Base-by-base conservation (phyloP, 2,329 filamentous ascomycete genomes). In the Diaporthe australafricana region DNA sequence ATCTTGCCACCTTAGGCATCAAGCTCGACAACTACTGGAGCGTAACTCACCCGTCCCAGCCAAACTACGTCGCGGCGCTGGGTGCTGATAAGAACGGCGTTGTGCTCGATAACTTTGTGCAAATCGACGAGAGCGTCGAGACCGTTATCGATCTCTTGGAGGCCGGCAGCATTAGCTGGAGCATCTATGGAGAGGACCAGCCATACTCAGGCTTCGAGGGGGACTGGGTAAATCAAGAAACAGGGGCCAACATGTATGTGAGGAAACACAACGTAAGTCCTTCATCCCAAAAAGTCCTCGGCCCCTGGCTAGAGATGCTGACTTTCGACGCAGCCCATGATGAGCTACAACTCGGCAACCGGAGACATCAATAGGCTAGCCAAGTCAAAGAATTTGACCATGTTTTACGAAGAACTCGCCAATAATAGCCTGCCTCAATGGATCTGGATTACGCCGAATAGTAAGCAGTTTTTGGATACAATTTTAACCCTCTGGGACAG, bases 61-160 rank as follows among this genome's bases (percentile, higher is more conserved):
- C 90, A 17, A 91, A 92, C 80, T 92, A 92, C 77, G 84, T 87
- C 45, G 88, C 88, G n/a, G 80, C 87, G 0, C 84, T 86, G 25
- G 87, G 85, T 27, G 90, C 88, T 66, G 86, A 88, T 77, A 87
- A 85, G 71, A 89, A 89, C 73, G 87, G 87, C 52, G 86, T 90
- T 81, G 80, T 71, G 75, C 85, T 87, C 74, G 89, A 91, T 76
- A 79, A 84, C 74, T 87, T 88, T 78, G 81, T 83, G 65, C 79
- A 80, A 25, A 79, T 87, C 45, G 81, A 81, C 4, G 75, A 76
- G 57, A 84, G 84, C 70, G 77, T 86, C 20, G 84, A 85, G 25
- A 85, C 84, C 8, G 81, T 88, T 56, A 84, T 85, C 2, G 87
- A 88, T 75, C 76, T 88, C 35, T 81, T 88, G 55, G 86, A 87